A percentile compares a stretch with the other conserved stretches of the same genome.
phyloP scores from a whole-genome alignment of 2,329 filamentous ascomycete genomes.

The Ceratocystis alfenasii region DNA sequence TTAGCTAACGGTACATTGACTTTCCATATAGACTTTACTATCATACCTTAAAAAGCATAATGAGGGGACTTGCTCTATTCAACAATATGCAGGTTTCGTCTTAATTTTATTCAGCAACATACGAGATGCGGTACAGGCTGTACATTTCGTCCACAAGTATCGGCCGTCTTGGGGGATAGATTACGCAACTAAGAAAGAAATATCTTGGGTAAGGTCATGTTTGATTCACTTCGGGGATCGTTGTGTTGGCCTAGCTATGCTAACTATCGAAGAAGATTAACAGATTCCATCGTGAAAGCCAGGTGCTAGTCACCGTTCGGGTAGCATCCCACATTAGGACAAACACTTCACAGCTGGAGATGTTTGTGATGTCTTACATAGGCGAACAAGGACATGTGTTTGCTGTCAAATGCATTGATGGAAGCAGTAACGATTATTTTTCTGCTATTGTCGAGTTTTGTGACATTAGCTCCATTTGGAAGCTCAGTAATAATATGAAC shows the following conservation, averaged over 20 bases:
- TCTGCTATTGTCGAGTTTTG: slow-evolving; percentile 7
- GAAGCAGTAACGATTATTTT: not conserved
- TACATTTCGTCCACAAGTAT: slow-evolving; percentile 4
- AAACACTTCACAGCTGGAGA: slow-evolving; percentile 21
- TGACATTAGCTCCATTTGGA: slow-evolving; percentile 3
- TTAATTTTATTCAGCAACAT: slow-evolving; percentile 5
- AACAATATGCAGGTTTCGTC: slow-evolving; percentile 5
- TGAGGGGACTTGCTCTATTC: slow-evolving; percentile 2
- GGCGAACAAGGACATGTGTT: slow-evolving; percentile 14
- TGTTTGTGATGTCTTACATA: slow-evolving; percentile 4
- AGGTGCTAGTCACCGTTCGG: slow-evolving; percentile 9
- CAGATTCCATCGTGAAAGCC: slow-evolving; percentile 9
- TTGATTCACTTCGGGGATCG: not conserved
- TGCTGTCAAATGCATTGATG: slow-evolving; percentile 29
- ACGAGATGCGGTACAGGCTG: not conserved
- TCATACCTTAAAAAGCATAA: slow-evolving; percentile 2
- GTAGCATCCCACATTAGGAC: slow-evolving; percentile 9
- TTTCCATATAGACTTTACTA: not conserved
- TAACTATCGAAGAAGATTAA: not conserved
- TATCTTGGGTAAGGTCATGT: not conserved
- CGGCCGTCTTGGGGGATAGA: slow-evolving; percentile 1
- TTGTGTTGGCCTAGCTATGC: not conserved
- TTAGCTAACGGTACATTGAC: not conserved
- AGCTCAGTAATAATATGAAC: not conserved
- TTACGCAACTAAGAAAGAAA: slow-evolving; percentile 6